phyloP scores from a whole-genome alignment of 352 stramenopile species.

The Plasmopara viticola region DNA sequence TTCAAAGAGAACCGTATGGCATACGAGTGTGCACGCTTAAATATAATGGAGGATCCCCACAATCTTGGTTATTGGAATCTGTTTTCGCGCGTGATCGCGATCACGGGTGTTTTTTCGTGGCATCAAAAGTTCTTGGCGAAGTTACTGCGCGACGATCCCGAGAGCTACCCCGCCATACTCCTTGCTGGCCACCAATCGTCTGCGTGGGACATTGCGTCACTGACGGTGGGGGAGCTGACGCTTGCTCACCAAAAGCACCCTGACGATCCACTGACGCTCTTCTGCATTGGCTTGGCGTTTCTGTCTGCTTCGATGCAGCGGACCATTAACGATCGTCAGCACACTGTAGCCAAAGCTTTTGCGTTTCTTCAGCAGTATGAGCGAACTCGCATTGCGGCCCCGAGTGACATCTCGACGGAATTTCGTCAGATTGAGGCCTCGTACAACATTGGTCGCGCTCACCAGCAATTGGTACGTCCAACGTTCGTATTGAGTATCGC shows the following conservation, averaged over 20 bases:
- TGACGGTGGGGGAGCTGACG: conserved; percentile 80
- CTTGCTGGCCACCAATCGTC: conserved; percentile 79
- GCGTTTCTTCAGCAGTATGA: conserved; percentile 83
- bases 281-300: conserved; percentile 82
- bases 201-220: conserved; percentile 77
- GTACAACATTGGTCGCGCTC: conserved; percentile 84
- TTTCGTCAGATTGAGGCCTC: conserved; percentile 68
- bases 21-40: conserved; percentile 80
- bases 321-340: conserved; percentile 80
- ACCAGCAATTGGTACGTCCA: conserved; percentile 75
- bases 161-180: conserved; percentile 74
- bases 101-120: conserved; percentile 82
- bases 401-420: conserved; percentile 53
- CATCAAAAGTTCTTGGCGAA: conserved; percentile 86
- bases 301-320: conserved; percentile 80
- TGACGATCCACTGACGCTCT: conserved; percentile 66
- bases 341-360: conserved; percentile 81
- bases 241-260: conserved; percentile 75
- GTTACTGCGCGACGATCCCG: conserved; percentile 62
- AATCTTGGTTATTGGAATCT: conserved; percentile 84
- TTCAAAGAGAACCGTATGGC: conserved; percentile 85
- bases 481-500: not conserved
- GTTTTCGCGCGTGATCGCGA: conserved; percentile 76
- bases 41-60: conserved; percentile 79
- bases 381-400: conserved; percentile 34